phyloP scores from a whole-genome alignment of 495 filamentous ascomycete species.

The Xylaria longipes region DNA sequence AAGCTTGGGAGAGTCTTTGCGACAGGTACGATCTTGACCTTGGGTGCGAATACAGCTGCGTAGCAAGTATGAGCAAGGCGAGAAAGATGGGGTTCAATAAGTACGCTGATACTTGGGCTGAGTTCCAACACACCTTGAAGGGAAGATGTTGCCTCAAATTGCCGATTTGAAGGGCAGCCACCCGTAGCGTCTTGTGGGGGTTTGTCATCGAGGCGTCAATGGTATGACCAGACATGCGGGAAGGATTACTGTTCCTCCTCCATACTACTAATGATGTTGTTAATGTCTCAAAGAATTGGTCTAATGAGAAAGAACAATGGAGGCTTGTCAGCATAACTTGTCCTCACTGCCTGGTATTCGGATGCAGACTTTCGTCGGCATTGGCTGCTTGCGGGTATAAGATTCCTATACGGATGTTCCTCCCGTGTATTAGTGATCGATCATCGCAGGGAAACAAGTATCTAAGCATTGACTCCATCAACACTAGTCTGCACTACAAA shows the following conservation, averaged over 20 bases:
- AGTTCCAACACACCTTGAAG: constrained; percentile 54
- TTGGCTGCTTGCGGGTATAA: neutral
- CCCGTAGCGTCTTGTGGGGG: neutral
- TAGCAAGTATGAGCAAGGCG: constrained; percentile 65
- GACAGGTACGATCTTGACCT: constrained; percentile 56
- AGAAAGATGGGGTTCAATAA: constrained; percentile 57
- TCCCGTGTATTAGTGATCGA: neutral
- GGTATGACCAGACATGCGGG: neutral
- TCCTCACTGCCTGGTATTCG: neutral
- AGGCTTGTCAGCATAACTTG: neutral
- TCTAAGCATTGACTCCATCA: neutral
- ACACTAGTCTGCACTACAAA: neutral
- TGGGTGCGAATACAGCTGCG: constrained; percentile 56
- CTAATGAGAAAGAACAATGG: constrained; percentile 2
- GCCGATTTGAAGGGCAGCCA: neutral
- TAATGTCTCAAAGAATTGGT: neutral
- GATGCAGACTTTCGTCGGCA: neutral
- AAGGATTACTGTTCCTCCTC: constrained; percentile 19
- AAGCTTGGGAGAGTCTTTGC: constrained; percentile 53
- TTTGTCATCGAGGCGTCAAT: neutral
- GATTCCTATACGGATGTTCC: neutral
- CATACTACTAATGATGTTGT: neutral
- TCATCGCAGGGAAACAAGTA: neutral
- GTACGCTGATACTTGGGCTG: constrained; percentile 61
- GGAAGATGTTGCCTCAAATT: constrained; percentile 40